Evolutionary conservation across 192 early-diverging fungal species (phyloP).

Genomic region (Tieghemiomyces parasiticus): DNA sequence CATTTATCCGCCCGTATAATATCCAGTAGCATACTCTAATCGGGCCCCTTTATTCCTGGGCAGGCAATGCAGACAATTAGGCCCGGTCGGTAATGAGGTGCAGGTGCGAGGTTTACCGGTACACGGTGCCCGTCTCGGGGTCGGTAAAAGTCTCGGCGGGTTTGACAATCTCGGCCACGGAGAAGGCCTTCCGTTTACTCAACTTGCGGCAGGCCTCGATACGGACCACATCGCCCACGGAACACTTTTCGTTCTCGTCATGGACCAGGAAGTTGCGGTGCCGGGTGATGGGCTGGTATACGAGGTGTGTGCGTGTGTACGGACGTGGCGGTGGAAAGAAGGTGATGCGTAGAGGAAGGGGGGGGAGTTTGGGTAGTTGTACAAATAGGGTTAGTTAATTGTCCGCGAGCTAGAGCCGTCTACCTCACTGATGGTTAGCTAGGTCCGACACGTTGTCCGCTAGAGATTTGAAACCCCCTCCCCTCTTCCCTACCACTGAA

Average conservation of each 20-base stretch:
- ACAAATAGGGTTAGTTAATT: neutral
- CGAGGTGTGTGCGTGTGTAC: neutral
- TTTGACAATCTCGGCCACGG: slow-evolving; percentile 67
- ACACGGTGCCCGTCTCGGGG: slow-evolving; percentile 26
- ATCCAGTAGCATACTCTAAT: too few species aligned
- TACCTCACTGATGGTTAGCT: neutral
- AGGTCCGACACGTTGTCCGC: neutral
- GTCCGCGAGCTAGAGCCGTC: neutral
- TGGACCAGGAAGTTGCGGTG: slow-evolving; percentile 86
- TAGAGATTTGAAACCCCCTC: slow-evolving; percentile 5
- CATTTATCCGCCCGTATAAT: too few species aligned
- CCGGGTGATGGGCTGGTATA: slow-evolving; percentile 48
- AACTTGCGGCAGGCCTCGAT: slow-evolving; percentile 81
- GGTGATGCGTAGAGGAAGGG: neutral
- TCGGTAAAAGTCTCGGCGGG: slow-evolving; percentile 28
- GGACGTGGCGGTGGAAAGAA: neutral
- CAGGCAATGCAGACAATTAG: too few species aligned
- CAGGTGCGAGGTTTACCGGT: slow-evolving; percentile 20
- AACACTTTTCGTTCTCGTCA: slow-evolving; percentile 66
- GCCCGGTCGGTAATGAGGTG: too few species aligned
- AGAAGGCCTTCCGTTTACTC: slow-evolving; percentile 78
- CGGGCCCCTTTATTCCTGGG: too few species aligned
- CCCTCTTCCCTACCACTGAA: too few species aligned
- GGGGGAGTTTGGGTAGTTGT: neutral
- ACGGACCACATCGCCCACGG: slow-evolving; percentile 77